Conservation (phyloP, 2,329 filamentous ascomycete species). For the Paradendryphiella salina region DNA sequence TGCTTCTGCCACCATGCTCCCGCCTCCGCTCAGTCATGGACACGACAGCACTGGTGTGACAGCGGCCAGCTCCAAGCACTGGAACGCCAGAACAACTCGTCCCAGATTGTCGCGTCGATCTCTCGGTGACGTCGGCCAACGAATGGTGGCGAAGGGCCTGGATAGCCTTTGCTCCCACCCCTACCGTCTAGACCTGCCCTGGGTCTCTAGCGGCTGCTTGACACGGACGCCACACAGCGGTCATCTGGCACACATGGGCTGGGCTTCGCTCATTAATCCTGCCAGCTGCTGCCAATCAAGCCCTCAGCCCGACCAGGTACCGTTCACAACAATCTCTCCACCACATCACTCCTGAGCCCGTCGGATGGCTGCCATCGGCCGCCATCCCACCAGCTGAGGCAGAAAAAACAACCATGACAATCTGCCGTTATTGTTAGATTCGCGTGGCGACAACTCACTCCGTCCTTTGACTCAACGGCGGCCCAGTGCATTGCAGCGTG, state of each 20-base stretch:
- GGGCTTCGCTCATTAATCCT: conserved; percentile 22
- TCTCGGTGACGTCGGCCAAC: conserved; percentile 7
- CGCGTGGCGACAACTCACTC: conserved; percentile 21
- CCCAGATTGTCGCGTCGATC: conserved; percentile 12
- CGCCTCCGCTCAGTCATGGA: not conserved
- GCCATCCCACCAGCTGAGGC: not conserved
- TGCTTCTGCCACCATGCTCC: not conserved
- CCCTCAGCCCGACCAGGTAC: conserved; percentile 8
- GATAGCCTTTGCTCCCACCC: not conserved
- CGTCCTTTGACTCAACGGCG: conserved; percentile 1
- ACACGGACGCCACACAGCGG: conserved; percentile 5
- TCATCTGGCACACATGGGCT: conserved; percentile 12
- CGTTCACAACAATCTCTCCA: conserved; percentile 24
- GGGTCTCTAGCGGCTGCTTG: conserved; percentile 10
- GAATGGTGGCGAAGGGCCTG: conserved; percentile 1
- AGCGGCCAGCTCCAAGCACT: not conserved
- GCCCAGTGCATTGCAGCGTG: conserved; percentile 17
- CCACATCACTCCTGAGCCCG: conserved; percentile 15
- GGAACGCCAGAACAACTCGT: conserved; percentile 8
- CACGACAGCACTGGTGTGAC: not conserved
- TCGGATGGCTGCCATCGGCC: conserved; percentile 8
- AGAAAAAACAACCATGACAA: not conserved
- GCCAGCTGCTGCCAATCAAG: conserved; percentile 14
- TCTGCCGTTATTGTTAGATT: not conserved
- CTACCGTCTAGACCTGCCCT: conserved; percentile 20